Conservation (phyloP, 148 eudicot genomes). For the Arbutus unedo region DNA sequence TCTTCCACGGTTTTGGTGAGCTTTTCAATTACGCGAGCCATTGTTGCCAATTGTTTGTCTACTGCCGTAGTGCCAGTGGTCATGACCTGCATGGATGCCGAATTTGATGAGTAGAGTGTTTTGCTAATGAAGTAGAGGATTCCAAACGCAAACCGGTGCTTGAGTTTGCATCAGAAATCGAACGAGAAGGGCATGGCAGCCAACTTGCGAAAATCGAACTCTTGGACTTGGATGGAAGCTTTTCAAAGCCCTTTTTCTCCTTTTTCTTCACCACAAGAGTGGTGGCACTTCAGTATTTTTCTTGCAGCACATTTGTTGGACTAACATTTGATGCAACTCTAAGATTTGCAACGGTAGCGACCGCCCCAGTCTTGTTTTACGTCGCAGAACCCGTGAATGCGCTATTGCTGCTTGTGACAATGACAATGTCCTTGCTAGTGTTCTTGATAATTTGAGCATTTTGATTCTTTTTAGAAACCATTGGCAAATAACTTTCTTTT, state of each 20-base stretch:
- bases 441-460: too few species aligned
- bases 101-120: background rate
- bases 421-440: too few species aligned
- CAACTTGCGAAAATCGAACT: background rate
- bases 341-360: too few species aligned
- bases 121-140: background rate
- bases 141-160: background rate
- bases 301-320: background rate
- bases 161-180: too few species aligned
- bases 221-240: background rate
- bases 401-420: too few species aligned
- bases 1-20: background rate
- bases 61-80: background rate
- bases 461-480: too few species aligned
- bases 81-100: background rate
- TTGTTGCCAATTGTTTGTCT: background rate
- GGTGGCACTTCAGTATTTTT: too few species aligned
- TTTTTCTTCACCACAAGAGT: background rate
- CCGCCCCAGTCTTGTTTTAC: too few species aligned
- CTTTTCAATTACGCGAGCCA: background rate
- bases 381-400: background rate
- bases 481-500: too few species aligned
- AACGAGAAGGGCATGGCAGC: too few species aligned
- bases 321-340: too few species aligned
- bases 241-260: background rate